phyloP scores from a whole-genome alignment of 2,329 filamentous ascomycete species.

The Colletotrichum tabaci region DNA sequence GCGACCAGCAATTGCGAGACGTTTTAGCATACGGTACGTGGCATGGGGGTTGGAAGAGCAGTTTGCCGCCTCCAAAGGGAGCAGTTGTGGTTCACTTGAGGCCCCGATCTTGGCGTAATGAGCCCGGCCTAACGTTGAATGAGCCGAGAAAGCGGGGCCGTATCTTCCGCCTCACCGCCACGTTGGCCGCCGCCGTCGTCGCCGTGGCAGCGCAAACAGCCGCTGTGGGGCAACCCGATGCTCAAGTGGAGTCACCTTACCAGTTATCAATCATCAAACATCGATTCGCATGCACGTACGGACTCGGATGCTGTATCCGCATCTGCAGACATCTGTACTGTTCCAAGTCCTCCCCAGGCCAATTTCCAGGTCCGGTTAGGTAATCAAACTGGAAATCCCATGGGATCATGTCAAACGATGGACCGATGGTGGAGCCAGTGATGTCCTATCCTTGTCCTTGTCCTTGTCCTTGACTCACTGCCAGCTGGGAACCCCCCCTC shows the following conservation, averaged over 20 bases:
- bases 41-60: background rate
- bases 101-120: background rate
- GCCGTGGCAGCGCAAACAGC: constrained; percentile 1
- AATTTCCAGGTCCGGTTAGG: background rate
- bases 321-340: background rate
- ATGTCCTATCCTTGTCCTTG: constrained; percentile 12
- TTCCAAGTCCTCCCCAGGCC: background rate
- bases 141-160: constrained; percentile 15
- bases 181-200: background rate
- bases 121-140: background rate
- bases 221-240: background rate
- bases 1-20: too few species aligned
- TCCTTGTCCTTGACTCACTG: background rate
- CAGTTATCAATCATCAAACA: background rate
- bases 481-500: background rate
- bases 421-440: constrained; percentile 2
- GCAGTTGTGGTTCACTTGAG: background rate
- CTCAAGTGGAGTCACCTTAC: background rate
- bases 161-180: background rate
- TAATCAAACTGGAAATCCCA: constrained; percentile 5
- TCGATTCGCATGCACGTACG: background rate
- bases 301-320: too few species aligned
- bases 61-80: too few species aligned
- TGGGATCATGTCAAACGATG: constrained; percentile 21
- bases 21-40: too few species aligned